Evolutionary conservation across 495 filamentous ascomycete genomes (phyloP), one percentile per base, ranked within the genome.

Genomic region (Rusavskia elegans): DNA sequence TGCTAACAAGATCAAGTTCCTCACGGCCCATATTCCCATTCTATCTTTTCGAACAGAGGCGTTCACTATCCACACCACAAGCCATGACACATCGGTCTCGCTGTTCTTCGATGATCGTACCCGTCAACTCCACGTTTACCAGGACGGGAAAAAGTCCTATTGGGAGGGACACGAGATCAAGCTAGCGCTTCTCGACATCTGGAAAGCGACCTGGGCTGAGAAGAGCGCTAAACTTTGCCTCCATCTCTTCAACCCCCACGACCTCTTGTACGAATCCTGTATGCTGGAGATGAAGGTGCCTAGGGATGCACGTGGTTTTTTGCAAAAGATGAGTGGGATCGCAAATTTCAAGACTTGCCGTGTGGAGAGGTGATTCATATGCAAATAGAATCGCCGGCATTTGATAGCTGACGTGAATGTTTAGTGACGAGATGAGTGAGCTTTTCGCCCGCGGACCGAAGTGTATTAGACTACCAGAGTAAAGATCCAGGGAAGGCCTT

Each of bases 151-250:
- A 46, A 2, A 17, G 20, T 42, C 23, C 44, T 25, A 46, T 5
- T 29, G 23, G 23, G 23, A 23, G 14, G 44, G 44, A 1, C 5
- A 46, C 19, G 49, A 51, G 38, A 17, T 51, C 35, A 25, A 38
- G 58, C 64, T 66, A 69, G 11, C 50, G 53, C 35, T 53, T n/a
- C 54, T 17, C 17, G 44, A 46, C 23, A 46, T 46, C 44, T 46
- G 44, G 44, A 46, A 46, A n/a, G 21, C 44, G 6, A 46, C 20
- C 20, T 46, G 44, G 44, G 44, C 44, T 0, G 44, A 46, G 4
- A 23, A 46, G 5, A 23, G 44, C 23, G 44, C 44, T 4, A 7
- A 46, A n/a, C 5, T 46, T 20, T 46, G 44, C 44, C 23, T 46
- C 8, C 44, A 46, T 30, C 20, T 46, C 7, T 46, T 46, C 23